Conservation (phyloP, 305 asterid species). For the Stenogyne calaminthoides region DNA sequence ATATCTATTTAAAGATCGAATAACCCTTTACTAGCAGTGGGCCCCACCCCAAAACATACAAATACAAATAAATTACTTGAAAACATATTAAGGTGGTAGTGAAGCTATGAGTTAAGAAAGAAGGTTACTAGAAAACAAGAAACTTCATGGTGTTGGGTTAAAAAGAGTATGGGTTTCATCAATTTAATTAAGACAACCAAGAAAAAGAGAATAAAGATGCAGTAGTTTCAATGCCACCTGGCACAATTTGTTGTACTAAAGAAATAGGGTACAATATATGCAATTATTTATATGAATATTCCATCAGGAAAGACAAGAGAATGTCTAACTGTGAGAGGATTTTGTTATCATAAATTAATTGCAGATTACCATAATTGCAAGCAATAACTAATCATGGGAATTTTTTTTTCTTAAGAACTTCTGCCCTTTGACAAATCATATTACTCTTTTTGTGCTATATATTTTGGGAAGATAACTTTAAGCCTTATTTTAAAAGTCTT, state of each 20-base stretch:
- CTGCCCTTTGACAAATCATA: slow-evolving; percentile 31
- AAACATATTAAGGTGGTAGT: neutral
- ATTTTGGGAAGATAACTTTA: slow-evolving; percentile 26
- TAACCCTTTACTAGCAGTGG: too few relatives aligned
- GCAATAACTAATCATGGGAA: slow-evolving; percentile 41
- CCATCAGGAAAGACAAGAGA: slow-evolving; percentile 41
- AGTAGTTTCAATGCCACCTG: slow-evolving; percentile 26
- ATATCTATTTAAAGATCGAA: too few relatives aligned
- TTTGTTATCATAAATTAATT: slow-evolving; percentile 41
- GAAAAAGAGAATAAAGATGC: neutral
- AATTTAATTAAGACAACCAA: neutral
- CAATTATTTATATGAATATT: slow-evolving; percentile 14
- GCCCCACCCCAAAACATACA: neutral
- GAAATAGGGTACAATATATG: slow-evolving; percentile 4
- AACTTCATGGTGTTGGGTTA: neutral
- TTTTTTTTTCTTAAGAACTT: slow-evolving; percentile 35
- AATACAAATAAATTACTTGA: neutral
- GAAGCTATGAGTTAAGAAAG: neutral
- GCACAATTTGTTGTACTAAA: slow-evolving; percentile 19
- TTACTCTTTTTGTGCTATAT: slow-evolving; percentile 28
- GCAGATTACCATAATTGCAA: slow-evolving; percentile 46
- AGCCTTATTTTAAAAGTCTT: neutral
- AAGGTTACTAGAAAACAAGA: neutral
- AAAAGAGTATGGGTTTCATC: slow-evolving; percentile 11
- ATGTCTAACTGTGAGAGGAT: slow-evolving; percentile 44